Evolutionary conservation across 2,329 filamentous ascomycete genomes (phyloP).

Genomic region (Coniochaeta sp.): DNA sequence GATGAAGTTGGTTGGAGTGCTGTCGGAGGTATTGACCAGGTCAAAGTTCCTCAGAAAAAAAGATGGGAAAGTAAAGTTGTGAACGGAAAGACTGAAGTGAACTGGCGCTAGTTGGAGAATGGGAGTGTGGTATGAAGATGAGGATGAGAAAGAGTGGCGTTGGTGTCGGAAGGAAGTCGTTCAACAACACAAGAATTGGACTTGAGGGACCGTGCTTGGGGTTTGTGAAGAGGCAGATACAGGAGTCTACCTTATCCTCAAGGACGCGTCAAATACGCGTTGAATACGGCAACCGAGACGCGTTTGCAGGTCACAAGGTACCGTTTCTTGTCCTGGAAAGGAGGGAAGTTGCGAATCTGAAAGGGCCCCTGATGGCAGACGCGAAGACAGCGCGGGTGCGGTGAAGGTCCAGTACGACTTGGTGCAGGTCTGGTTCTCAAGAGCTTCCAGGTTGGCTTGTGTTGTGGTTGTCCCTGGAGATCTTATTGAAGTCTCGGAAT

Average conservation of each 20-base stretch:
- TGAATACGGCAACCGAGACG: too few relatives aligned
- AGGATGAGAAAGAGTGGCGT: background rate
- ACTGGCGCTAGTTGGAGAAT: background rate
- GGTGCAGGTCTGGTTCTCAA: too few relatives aligned
- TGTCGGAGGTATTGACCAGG: too few relatives aligned
- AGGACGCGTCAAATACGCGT: too few relatives aligned
- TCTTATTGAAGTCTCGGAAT: too few relatives aligned
- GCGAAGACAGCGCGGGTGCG: background rate
- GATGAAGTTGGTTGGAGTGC: too few relatives aligned
- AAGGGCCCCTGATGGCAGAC: background rate
- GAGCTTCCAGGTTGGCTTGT: too few relatives aligned
- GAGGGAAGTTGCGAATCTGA: background rate
- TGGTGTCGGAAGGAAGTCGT: background rate
- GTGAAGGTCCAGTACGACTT: too few relatives aligned
- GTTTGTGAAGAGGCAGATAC: background rate
- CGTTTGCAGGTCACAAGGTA: background rate
- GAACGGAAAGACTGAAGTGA: background rate
- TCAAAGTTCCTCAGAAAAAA: too few relatives aligned
- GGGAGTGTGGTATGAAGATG: background rate
- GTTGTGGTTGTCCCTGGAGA: too few relatives aligned
- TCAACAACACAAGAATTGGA: background rate
- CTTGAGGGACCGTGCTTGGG: background rate
- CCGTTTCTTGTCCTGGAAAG: background rate
- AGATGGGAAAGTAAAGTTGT: background rate
- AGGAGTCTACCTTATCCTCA: too few relatives aligned